Evolutionary conservation across 352 stramenopile species (phyloP), one percentile per base, ranked within the genome.

Genomic region (Phytophthora melonis): DNA sequence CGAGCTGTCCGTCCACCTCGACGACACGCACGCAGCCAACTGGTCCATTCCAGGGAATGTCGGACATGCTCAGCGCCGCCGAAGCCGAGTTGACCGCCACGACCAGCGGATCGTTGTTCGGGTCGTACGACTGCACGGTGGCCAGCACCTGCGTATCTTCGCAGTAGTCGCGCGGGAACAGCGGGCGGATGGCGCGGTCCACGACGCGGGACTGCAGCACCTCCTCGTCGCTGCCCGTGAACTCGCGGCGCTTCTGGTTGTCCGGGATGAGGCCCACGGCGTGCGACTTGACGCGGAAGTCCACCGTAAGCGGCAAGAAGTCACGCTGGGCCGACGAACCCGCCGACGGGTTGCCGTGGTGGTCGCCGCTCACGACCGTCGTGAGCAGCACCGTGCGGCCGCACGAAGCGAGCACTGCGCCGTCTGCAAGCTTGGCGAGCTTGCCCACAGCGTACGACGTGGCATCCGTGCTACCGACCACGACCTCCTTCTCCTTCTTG

Each of bases 131-230:
- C 68, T 98, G 91, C 63, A 98, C 91, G 1, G 91, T 98, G 36
- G 90, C 88, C 30, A 96, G 86, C 55, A 99, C 76, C 80, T 99
- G 98, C 57, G 97, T 99, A 76, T 99, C 95, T 55, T 99, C 92
- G 55, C 86, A 92, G 84, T 95, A 99, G 53, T 98, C 97, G 27
- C 95, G 85, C 9, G 95, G 91, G 74, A 99, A 98, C 11, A 99
- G 81, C 41, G 97, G 98, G 13, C 98, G 92, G 53, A 99, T 85
- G 6, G 97, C 95, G 65, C 98, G 90, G 81, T 99, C 98, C 58
- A 99, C 97, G 23, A 99, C 86, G 23, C 97, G 93, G 59, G 91
- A 98, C 47, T 98, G 96, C 66, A 99, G 84, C 58, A 99, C 97
- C 79, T 99, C 97, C 39, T 98, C 92, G 77, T 99, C 97, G 14